Evolutionary conservation across 2,329 filamentous ascomycete species (phyloP).

Genomic region (Elsinoe necatrix): DNA sequence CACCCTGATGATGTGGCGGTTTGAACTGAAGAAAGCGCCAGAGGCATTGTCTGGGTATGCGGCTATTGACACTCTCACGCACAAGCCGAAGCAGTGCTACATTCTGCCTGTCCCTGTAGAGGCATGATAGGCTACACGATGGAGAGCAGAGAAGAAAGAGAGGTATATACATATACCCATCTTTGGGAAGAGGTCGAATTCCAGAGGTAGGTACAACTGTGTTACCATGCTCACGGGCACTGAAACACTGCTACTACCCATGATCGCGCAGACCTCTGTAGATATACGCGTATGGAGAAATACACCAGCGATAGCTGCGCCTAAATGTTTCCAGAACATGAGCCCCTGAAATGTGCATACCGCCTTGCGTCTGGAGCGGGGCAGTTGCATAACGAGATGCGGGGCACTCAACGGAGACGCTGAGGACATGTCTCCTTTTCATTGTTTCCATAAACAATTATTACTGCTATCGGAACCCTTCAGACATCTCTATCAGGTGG

Average conservation of each 20-base stretch:
- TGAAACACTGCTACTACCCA: too few species aligned
- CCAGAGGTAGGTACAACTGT: too few species aligned
- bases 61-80: slow-evolving; percentile 25
- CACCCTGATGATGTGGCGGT: slow-evolving; percentile 27
- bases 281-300: too few species aligned
- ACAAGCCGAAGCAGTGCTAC: slow-evolving; percentile 26
- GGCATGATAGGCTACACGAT: neutral
- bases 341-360: neutral
- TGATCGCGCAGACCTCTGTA: too few species aligned
- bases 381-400: neutral
- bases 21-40: slow-evolving; percentile 23
- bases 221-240: too few species aligned
- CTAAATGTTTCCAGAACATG: neutral
- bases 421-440: neutral
- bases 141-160: too few species aligned
- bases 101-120: neutral
- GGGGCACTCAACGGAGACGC: neutral
- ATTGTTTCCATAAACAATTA: neutral
- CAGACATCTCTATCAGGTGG: neutral
- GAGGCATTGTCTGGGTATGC: slow-evolving; percentile 21
- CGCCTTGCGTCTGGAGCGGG: neutral
- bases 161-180: too few species aligned
- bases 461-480: neutral
- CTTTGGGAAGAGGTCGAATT: too few species aligned
- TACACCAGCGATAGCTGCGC: too few species aligned